Evolutionary conservation across 352 stramenopile species (phyloP).

Genomic region (Pythium plurisporium): DNA sequence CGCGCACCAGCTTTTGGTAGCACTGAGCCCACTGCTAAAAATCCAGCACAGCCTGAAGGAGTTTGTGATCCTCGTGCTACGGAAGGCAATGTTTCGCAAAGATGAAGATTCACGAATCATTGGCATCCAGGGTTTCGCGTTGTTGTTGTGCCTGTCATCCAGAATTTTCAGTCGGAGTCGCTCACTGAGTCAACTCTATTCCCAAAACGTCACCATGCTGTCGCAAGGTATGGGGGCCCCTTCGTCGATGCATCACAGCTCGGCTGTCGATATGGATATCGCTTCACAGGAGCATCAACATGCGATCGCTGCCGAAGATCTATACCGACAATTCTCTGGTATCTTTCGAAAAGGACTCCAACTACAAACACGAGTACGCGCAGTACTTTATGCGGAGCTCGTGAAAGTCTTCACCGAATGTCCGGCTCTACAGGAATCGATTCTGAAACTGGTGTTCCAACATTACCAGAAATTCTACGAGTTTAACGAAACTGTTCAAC

Average conservation of each 20-base stretch:
- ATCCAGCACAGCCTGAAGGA: slow-evolving; percentile 36
- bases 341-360: slow-evolving; percentile 46
- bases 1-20: slow-evolving; percentile 28
- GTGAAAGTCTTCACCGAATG: slow-evolving; percentile 41
- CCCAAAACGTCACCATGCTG: slow-evolving; percentile 36
- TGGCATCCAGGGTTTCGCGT: slow-evolving; percentile 40
- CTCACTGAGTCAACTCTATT: slow-evolving; percentile 48
- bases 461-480: slow-evolving; percentile 47
- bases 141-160: slow-evolving; percentile 37
- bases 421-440: slow-evolving; percentile 30
- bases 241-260: slow-evolving; percentile 4
- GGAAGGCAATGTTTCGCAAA: slow-evolving; percentile 62
- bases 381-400: slow-evolving; percentile 44
- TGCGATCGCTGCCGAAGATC: slow-evolving; percentile 37
- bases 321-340: slow-evolving; percentile 55
- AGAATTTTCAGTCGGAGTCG: slow-evolving; percentile 33
- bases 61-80: slow-evolving; percentile 47
- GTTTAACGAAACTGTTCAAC: slow-evolving; percentile 36
- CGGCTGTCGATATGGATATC: slow-evolving; percentile 17
- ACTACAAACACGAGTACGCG: slow-evolving; percentile 40
- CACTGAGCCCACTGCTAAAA: slow-evolving; percentile 36
- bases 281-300: slow-evolving; percentile 39
- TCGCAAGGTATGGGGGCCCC: slow-evolving; percentile 24
- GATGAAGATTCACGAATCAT: slow-evolving; percentile 46
- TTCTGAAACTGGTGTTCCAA: slow-evolving; percentile 44